Percentiles rank a stretch among this genome's conserved stretches.
phyloP scores from a whole-genome alignment of 352 stramenopile species.

The Globisporangium spinosum region DNA sequence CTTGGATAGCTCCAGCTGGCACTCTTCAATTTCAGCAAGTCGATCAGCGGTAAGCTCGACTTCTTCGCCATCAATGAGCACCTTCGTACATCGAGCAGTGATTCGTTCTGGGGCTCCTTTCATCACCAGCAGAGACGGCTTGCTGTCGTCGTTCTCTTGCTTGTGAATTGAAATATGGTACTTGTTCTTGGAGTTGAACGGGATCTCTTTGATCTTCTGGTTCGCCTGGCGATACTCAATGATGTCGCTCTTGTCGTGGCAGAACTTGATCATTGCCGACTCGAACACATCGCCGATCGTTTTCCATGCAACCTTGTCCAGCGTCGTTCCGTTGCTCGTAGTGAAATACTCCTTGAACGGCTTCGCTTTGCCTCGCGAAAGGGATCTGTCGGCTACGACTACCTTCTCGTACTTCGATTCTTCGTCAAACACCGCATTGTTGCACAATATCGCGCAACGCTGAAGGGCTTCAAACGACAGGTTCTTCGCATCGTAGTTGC shows the following conservation, averaged over 20 bases:
- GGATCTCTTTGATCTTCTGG: slow-evolving; percentile 60
- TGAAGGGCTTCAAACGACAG: slow-evolving; percentile 47
- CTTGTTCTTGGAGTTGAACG: slow-evolving; percentile 87
- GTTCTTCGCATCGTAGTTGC: slow-evolving; percentile 36
- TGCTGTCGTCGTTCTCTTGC: slow-evolving; percentile 31
- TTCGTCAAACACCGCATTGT: slow-evolving; percentile 78
- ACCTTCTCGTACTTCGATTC: slow-evolving; percentile 78
- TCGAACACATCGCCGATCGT: slow-evolving; percentile 26
- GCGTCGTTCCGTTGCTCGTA: slow-evolving; percentile 32
- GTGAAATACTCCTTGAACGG: slow-evolving; percentile 55
- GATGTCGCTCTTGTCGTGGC: slow-evolving; percentile 28
- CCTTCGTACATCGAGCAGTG: slow-evolving; percentile 66
- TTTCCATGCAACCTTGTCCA: slow-evolving; percentile 56
- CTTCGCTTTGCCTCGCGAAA: slow-evolving; percentile 45
- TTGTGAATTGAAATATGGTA: slow-evolving; percentile 77
- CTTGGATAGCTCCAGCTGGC: slow-evolving; percentile 52
- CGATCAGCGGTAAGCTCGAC: slow-evolving; percentile 92
- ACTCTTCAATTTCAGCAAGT: slow-evolving; percentile 64
- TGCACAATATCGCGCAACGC: slow-evolving; percentile 68
- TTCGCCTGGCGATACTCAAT: slow-evolving; percentile 25
- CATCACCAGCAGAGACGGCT: slow-evolving; percentile 35
- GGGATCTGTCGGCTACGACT: slow-evolving; percentile 35
- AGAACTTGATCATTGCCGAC: slow-evolving; percentile 34
- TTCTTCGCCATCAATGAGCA: slow-evolving; percentile 38
- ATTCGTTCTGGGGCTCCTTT: slow-evolving; percentile 92